These are phyloP conservation scores for Sphagnum magellanicum DNA, from an alignment of 228 moss, liverwort and hornwort species.

Conservation along the genomic window DNA sequence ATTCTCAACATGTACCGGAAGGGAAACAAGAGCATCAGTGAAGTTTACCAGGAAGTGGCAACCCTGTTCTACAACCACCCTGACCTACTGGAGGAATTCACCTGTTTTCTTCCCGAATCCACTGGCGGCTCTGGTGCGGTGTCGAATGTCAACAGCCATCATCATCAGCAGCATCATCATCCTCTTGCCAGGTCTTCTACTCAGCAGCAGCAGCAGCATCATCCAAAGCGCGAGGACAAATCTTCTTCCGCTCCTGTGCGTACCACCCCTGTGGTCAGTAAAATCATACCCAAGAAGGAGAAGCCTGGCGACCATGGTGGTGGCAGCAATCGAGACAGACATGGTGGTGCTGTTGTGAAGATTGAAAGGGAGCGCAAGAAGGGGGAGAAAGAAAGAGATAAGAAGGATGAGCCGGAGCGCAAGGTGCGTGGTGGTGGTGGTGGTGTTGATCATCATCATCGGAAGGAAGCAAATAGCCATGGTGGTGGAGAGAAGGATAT, in stretches of 20 bases:
- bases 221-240: constrained; percentile 53
- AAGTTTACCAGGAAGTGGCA: constrained; percentile 87
- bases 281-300: constrained; percentile 42
- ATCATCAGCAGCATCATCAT: neutral
- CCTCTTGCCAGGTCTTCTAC: constrained; percentile 21
- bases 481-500: constrained; percentile 58
- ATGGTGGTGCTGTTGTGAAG: constrained; percentile 1
- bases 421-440: constrained; percentile 31
- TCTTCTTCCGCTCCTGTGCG: constrained; percentile 18
- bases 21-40: constrained; percentile 73
- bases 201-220: constrained; percentile 3
- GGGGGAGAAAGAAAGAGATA: constrained; percentile 34
- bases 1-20: constrained; percentile 90
- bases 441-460: constrained; percentile 11
- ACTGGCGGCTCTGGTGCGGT: constrained; percentile 20
- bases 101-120: constrained; percentile 78
- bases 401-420: constrained; percentile 43
- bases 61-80: constrained; percentile 58
- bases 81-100: constrained; percentile 85
- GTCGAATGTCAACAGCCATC: constrained; percentile 3
- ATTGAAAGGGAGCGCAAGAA: constrained; percentile 23
- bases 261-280: constrained; percentile 1
- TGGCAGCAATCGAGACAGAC: constrained; percentile 43
- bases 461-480: constrained; percentile 21
- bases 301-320: constrained; percentile 58